Evolutionary conservation across 768 basidiomycete species (phyloP).

Genomic region (Lactifluus hygrophoroides): DNA sequence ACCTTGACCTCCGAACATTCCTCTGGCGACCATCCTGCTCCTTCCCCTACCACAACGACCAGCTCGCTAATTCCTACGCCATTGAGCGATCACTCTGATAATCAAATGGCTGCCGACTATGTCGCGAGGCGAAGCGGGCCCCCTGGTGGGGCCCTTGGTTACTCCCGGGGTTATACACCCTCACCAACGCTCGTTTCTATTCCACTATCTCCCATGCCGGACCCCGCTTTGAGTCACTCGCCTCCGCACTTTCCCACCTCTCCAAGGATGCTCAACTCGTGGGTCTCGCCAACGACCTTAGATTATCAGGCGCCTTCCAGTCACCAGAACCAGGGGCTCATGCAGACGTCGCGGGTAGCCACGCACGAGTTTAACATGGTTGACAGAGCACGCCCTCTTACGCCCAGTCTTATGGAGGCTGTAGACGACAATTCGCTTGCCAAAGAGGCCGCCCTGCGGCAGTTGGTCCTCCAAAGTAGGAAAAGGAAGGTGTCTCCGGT

Average conservation of each 20-base stretch:
- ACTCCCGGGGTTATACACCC: neutral
- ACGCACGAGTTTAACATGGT: neutral
- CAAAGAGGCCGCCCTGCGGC: constrained; percentile 33
- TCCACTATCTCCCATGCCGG: neutral
- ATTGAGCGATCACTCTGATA: neutral
- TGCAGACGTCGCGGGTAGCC: neutral
- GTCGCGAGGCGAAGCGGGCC: neutral
- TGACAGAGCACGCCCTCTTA: neutral
- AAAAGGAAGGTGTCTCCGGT: constrained; percentile 24
- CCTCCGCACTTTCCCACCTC: neutral
- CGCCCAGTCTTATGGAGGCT: neutral
- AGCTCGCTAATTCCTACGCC: neutral
- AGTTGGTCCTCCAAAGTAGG: constrained; percentile 30
- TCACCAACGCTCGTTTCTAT: neutral
- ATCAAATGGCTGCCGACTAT: neutral
- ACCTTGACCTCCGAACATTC: neutral
- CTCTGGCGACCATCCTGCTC: neutral
- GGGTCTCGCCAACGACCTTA: neutral
- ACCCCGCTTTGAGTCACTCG: neutral
- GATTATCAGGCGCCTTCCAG: neutral
- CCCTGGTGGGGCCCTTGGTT: neutral
- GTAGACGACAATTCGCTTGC: constrained; percentile 26
- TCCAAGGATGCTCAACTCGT: neutral
- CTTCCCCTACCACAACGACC: neutral
- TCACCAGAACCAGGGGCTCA: neutral